Percentiles rank a stretch among this genome's conserved stretches.
Conservation (phyloP, 805 yeast species). For the Wickerhamomyces xylosicus region DNA sequence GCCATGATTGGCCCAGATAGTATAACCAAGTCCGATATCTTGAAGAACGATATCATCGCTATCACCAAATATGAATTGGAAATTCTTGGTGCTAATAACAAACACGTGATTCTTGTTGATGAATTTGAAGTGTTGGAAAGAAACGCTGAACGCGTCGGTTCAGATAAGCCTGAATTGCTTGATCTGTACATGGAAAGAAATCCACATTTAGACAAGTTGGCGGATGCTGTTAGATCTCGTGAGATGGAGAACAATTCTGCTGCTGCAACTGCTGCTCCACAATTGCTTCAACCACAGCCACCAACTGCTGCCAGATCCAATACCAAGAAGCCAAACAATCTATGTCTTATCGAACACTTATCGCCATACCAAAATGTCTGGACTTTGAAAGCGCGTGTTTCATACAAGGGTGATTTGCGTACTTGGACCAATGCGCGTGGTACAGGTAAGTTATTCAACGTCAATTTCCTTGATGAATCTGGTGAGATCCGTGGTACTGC, state of each 20-base stretch:
- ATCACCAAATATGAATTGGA: constrained; percentile 31
- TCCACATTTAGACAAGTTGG: constrained; percentile 38
- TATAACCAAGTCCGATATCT: constrained; percentile 34
- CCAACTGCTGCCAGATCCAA: constrained; percentile 4
- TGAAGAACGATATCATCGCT: constrained; percentile 32
- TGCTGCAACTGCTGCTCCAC: constrained; percentile 10
- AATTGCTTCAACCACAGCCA: constrained; percentile 1
- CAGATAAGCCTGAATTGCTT: constrained; percentile 29
- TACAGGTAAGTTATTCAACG: constrained; percentile 82
- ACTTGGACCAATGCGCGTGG: constrained; percentile 84
- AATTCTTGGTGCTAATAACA: constrained; percentile 25
- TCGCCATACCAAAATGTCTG: constrained; percentile 88
- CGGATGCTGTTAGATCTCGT: constrained; percentile 2
- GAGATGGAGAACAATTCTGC: not conserved
- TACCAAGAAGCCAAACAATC: constrained; percentile 26
- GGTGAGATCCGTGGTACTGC: constrained; percentile 96
- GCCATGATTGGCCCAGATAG: constrained; percentile 43
- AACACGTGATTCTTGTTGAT: constrained; percentile 21
- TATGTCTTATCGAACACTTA: constrained; percentile 73
- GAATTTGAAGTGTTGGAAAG: constrained; percentile 17
- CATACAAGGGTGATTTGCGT: constrained; percentile 78
- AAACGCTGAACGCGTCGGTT: constrained; percentile 27
- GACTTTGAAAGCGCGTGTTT: constrained; percentile 90
- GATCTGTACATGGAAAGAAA: constrained; percentile 51
- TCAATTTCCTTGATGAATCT: constrained; percentile 84